phyloP scores from a whole-genome alignment of 192 early-diverging fungal genomes.

The Helicostylum pulchrum region DNA sequence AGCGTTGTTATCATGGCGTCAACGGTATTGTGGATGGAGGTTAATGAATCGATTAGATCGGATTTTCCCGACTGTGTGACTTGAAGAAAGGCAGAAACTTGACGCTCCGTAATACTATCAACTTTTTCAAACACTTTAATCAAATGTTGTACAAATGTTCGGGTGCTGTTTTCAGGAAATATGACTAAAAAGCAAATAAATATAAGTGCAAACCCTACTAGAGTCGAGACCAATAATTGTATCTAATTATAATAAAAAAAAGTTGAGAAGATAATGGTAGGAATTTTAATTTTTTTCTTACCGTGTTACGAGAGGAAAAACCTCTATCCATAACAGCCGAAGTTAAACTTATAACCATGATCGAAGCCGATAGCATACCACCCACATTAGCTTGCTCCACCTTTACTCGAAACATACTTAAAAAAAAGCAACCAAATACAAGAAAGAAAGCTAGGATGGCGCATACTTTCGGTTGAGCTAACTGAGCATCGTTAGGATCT shows the following conservation, averaged over 20 bases:
- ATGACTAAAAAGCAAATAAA: constrained; percentile 18
- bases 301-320: constrained; percentile 12
- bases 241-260: constrained; percentile 18
- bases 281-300: constrained; percentile 6
- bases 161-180: constrained; percentile 28
- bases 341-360: constrained; percentile 28
- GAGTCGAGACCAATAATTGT: constrained; percentile 3
- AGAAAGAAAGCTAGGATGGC: constrained; percentile 21
- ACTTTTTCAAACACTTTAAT: constrained; percentile 18
- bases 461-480: constrained; percentile 17
- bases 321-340: constrained; percentile 10
- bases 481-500: constrained; percentile 4
- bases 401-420: constrained; percentile 29
- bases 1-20: constrained; percentile 14
- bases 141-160: constrained; percentile 16
- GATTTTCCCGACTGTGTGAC: neutral
- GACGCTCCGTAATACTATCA: constrained; percentile 10
- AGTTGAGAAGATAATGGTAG: neutral
- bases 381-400: constrained; percentile 33
- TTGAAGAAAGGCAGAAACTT: constrained; percentile 10
- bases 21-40: constrained; percentile 13
- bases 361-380: constrained; percentile 34
- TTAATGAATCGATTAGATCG: neutral
- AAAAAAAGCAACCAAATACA: constrained; percentile 18
- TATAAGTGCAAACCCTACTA: constrained; percentile 16